Base-by-base conservation (phyloP, 1,284 basidiomycete species). In the Rhodotorula sp. region DNA sequence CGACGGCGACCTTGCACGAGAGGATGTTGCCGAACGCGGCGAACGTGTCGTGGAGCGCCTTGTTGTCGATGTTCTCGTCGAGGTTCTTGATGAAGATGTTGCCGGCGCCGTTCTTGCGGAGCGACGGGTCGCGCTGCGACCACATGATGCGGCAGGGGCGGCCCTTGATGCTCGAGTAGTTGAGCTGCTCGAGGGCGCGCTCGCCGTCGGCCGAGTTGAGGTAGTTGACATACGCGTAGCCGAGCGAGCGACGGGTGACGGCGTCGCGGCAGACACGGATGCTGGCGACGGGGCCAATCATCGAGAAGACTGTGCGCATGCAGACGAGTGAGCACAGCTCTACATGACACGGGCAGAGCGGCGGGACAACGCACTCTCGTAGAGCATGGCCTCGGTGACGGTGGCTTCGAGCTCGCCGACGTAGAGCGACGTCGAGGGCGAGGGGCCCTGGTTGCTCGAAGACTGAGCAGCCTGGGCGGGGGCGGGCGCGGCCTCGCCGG, bases 31-130 rank as follows among this genome's bases (percentile, higher is more conserved):
- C 97, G 81, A 99, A 99, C 62, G 97, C 96, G 74, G 93, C 94
- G 82, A 99, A 99, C 61, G 97, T 99, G 83, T 99, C 97, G 82
- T 99, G 97, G 73, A 99, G 91, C 77, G 97, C 97, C 89, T 99
- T 99, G 88, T 99, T 99, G 86, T 99, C 97, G 79, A 99, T 99
- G 75, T 87, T 79, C 83, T 97, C 93, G 82, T 99, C 97, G 78
- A 99, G 86, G 85, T 99, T 99, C 87, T 99, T 99, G 86, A 99
- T 99, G 86, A 99, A 99, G 82, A 99, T 96, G 85, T 99, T 99
- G 84, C 97, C 97, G 85, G 97, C 94, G 77, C 95, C 95, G 77
- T 95, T 98, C 88, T 99, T 98, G 84, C 97, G 93, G 81, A 99
- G 89, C 79, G 93, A 92, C 74, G 97, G 97, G 86, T 99, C 97